Percentiles rank a stretch among this genome's conserved stretches.
Conservation (phyloP, 2,329 filamentous ascomycete genomes). For the Fusarium tricinctum region DNA sequence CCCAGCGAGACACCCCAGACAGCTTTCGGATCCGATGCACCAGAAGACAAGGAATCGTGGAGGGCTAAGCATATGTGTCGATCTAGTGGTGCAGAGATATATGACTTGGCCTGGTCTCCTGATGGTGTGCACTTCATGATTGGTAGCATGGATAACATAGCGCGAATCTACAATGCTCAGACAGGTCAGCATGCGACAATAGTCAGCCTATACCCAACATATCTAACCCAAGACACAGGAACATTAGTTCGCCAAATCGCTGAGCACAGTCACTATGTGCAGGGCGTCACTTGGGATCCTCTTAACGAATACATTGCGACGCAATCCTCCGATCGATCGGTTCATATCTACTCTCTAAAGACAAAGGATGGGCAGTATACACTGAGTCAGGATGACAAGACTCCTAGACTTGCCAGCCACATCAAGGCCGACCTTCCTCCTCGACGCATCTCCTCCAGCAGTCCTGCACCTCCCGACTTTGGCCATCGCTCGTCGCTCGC, state of each 20-base stretch:
- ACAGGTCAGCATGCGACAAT: conserved; percentile 73
- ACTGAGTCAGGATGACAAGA: conserved; percentile 74
- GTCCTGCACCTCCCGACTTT: conserved; percentile 90
- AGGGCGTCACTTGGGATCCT: conserved; percentile 98
- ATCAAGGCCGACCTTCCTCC: conserved; percentile 90
- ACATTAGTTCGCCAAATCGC: conserved; percentile 89
- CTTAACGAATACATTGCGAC: conserved; percentile 98
- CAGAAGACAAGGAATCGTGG: conserved; percentile 97
- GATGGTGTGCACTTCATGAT: conserved; percentile 97
- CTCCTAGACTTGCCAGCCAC: conserved; percentile 84
- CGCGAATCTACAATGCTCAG: conserved; percentile 94
- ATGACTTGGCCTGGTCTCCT: conserved; percentile 99
- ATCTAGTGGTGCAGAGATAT: conserved; percentile 94
- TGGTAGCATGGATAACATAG: conserved; percentile 99
- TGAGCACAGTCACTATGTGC: conserved; percentile 97
- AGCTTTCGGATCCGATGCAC: conserved; percentile 82
- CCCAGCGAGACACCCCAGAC: conserved; percentile 81
- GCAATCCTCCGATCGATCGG: conserved; percentile 96
- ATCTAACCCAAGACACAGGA: conserved; percentile 54
- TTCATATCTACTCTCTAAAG: conserved; percentile 96
- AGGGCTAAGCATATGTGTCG: conserved; percentile 97
- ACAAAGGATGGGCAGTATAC: conserved; percentile 97
- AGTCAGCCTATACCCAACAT: neutral
- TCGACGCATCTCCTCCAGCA: conserved; percentile 89
- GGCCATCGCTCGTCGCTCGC: conserved; percentile 75